These are phyloP conservation scores for Pichia heedii DNA, from an alignment of 805 yeast genomes.

Conservation along the genomic window DNA sequence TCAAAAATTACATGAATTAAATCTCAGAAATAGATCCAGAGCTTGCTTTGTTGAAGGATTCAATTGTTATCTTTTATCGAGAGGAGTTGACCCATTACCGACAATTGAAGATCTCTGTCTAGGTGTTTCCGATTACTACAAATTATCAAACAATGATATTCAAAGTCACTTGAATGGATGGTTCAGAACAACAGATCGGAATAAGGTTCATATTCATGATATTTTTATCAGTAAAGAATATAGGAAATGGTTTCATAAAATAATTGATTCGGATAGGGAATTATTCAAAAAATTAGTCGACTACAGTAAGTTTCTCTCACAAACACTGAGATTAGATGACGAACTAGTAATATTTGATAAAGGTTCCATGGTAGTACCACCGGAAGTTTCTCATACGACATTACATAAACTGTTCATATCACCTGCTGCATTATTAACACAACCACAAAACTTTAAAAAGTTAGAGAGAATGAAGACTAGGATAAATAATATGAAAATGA, in stretches of 20 bases:
- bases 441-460: conserved; percentile 4
- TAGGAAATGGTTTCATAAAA: conserved; percentile 8
- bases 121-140: conserved; percentile 7
- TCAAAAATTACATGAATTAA: conserved; percentile 59
- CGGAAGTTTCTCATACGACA: conserved; percentile 1
- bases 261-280: conserved; percentile 1
- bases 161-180: conserved; percentile 11
- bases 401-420: conserved; percentile 1
- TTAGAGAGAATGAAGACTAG: conserved; percentile 5
- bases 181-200: conserved; percentile 9
- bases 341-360: background rate
- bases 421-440: conserved; percentile 5
- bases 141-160: background rate
- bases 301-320: conserved; percentile 1
- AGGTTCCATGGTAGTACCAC: background rate
- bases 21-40: conserved; percentile 53
- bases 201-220: conserved; percentile 26
- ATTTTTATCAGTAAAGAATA: conserved; percentile 14
- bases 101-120: conserved; percentile 8
- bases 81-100: conserved; percentile 13
- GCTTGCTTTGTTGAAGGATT: conserved; percentile 53
- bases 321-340: background rate
- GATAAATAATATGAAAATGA: background rate
- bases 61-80: conserved; percentile 46
- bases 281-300: conserved; percentile 1